Conservation (phyloP, 2,329 filamentous ascomycete genomes). For the Cadophora sp. region DNA sequence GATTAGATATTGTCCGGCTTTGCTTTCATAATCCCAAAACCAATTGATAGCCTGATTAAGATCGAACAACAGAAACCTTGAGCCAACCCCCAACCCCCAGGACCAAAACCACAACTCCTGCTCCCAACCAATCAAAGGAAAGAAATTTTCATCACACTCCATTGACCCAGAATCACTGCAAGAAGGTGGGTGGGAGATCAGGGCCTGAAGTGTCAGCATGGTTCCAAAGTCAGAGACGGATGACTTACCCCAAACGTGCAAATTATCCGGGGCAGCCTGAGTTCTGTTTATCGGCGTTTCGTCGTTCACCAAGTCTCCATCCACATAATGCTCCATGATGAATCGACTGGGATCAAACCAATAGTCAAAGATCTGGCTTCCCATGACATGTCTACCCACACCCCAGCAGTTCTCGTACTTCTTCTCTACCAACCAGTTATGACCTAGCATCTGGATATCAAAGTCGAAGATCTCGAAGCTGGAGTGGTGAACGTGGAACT, state of each 20-base stretch:
- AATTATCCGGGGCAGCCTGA: conserved; percentile 29
- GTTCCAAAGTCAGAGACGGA: neutral
- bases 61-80: neutral
- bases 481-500: conserved; percentile 61
- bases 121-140: no score
- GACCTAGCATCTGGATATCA: conserved; percentile 72
- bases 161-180: conserved; percentile 21
- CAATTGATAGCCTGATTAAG: neutral
- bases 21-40: neutral
- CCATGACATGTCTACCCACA: conserved; percentile 72
- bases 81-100: no score
- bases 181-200: conserved; percentile 35
- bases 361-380: conserved; percentile 76
- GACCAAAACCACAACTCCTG: no score
- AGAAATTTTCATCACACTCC: no score
- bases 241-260: conserved; percentile 43
- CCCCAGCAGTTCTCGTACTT: conserved; percentile 73
- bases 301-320: conserved; percentile 70
- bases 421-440: conserved; percentile 70
- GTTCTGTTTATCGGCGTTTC: conserved; percentile 34
- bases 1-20: neutral
- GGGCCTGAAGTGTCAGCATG: conserved; percentile 33
- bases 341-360: conserved; percentile 65
- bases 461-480: conserved; percentile 76
- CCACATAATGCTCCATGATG: conserved; percentile 74